These are phyloP conservation scores for Phaeomoniella chlamydospora DNA, from an alignment of 2,329 filamentous ascomycete genomes.

Conservation along the genomic window DNA sequence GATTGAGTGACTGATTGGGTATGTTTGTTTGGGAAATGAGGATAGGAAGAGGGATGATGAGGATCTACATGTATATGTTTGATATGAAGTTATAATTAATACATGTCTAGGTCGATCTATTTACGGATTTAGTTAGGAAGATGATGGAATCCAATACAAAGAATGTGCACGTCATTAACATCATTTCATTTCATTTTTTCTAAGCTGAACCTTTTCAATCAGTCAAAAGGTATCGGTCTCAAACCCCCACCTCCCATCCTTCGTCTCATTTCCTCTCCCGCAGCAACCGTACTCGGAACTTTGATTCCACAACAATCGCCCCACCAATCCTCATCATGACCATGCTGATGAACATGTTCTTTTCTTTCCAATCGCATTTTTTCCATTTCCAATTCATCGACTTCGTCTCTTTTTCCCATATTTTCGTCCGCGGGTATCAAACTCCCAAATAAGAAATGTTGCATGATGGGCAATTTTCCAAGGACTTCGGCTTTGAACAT, in stretches of 20 bases:
- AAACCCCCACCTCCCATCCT: constrained; percentile 53
- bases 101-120: too few relatives aligned
- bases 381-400: constrained; percentile 38
- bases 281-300: constrained; percentile 85
- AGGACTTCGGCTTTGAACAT: constrained; percentile 95
- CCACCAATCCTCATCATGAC: constrained; percentile 48
- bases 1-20: too few relatives aligned
- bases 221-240: constrained; percentile 32
- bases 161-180: too few relatives aligned
- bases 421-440: constrained; percentile 65
- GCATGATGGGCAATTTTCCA: constrained; percentile 91
- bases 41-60: too few relatives aligned
- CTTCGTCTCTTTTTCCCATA: constrained; percentile 46
- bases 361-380: constrained; percentile 31
- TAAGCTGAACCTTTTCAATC: too few relatives aligned
- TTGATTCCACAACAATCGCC: constrained; percentile 97
- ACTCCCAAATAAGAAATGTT: constrained; percentile 90
- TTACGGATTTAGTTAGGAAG: too few relatives aligned
- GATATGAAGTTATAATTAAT: too few relatives aligned
- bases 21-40: too few relatives aligned
- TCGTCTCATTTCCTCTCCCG: constrained; percentile 79
- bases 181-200: too few relatives aligned
- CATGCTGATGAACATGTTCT: constrained; percentile 56
- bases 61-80: too few relatives aligned
- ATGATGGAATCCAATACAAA: too few relatives aligned